These are phyloP conservation scores for Fusarium hostae DNA, from an alignment of 2,329 filamentous ascomycete species.

Conservation along the genomic window DNA sequence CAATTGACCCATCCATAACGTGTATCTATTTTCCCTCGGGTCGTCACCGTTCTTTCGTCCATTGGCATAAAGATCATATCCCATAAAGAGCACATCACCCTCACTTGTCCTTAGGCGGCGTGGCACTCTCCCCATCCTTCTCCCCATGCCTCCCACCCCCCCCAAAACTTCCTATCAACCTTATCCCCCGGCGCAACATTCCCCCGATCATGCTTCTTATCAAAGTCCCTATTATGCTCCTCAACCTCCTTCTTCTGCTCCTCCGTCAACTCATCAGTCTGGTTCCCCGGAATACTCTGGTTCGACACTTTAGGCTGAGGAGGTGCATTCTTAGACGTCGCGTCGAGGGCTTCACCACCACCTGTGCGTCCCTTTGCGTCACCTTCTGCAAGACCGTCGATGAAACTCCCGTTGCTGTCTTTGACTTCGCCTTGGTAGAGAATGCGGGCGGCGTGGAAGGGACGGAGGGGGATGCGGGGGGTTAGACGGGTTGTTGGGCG, in stretches of 20 bases:
- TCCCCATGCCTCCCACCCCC: background rate
- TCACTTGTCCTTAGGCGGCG: background rate
- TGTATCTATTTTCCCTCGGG: rapidly evolving
- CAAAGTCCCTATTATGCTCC: conserved; percentile 68
- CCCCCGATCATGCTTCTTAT: conserved; percentile 62
- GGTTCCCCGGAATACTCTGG: conserved; percentile 54
- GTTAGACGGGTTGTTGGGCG: conserved; percentile 11
- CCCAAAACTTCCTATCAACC: conserved; percentile 68
- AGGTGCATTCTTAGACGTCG: conserved; percentile 49
- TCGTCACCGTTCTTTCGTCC: rapidly evolving
- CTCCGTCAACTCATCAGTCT: conserved; percentile 52
- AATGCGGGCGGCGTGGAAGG: conserved; percentile 6
- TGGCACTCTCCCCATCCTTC: background rate
- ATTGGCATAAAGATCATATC: background rate
- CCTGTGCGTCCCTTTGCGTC: conserved; percentile 52
- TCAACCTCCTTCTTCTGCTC: conserved; percentile 68
- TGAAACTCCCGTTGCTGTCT: conserved; percentile 4
- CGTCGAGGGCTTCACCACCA: conserved; percentile 51
- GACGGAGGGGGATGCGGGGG: conserved; percentile 18
- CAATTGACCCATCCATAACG: background rate
- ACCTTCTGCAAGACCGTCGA: conserved; percentile 47
- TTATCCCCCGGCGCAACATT: conserved; percentile 57
- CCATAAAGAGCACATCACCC: background rate
- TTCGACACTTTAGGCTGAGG: conserved; percentile 64
- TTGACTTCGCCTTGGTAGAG: conserved; percentile 18